Conservation (phyloP, 345 rosid genomes). For the Salix suchowensis region DNA sequence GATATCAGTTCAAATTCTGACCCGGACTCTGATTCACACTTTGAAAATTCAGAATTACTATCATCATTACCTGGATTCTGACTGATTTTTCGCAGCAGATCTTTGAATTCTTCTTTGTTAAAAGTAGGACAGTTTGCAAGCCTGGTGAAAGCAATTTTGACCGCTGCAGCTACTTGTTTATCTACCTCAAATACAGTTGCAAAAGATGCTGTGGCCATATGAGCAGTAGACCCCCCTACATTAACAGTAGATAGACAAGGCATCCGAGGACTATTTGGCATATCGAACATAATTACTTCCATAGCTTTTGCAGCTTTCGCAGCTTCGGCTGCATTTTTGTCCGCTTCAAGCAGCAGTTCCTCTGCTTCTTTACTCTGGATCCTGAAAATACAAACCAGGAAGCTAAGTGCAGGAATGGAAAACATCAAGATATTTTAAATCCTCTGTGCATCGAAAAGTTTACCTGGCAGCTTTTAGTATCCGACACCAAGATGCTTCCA, state of each 20-base stretch:
- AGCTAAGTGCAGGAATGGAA: conserved; percentile 1
- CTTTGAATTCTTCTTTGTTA: conserved; percentile 62
- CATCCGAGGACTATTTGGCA: conserved; percentile 57
- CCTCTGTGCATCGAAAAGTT: neutral
- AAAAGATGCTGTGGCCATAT: conserved; percentile 74
- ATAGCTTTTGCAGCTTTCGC: conserved; percentile 76
- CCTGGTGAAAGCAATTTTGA: conserved; percentile 65
- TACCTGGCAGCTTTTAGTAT: conserved; percentile 90
- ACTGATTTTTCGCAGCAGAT: conserved; percentile 61
- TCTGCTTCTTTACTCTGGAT: conserved; percentile 77
- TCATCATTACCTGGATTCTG: conserved; percentile 61
- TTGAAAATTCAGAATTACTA: conserved; percentile 40
- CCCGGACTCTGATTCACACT: conserved; percentile 57
- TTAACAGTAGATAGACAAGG: conserved; percentile 41
- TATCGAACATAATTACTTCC: conserved; percentile 86
- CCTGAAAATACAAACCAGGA: conserved; percentile 33
- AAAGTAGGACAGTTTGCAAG: conserved; percentile 56
- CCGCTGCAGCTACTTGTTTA: conserved; percentile 89
- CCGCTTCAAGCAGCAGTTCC: conserved; percentile 49
- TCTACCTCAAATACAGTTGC: conserved; percentile 91
- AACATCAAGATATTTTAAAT: neutral
- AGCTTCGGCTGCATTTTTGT: conserved; percentile 74
- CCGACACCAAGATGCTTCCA: conserved; percentile 94
- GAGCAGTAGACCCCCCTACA: conserved; percentile 58
- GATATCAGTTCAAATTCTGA: conserved; percentile 37